phyloP scores from a whole-genome alignment of 179 eudicot genomes.

The Silene coronaria region DNA sequence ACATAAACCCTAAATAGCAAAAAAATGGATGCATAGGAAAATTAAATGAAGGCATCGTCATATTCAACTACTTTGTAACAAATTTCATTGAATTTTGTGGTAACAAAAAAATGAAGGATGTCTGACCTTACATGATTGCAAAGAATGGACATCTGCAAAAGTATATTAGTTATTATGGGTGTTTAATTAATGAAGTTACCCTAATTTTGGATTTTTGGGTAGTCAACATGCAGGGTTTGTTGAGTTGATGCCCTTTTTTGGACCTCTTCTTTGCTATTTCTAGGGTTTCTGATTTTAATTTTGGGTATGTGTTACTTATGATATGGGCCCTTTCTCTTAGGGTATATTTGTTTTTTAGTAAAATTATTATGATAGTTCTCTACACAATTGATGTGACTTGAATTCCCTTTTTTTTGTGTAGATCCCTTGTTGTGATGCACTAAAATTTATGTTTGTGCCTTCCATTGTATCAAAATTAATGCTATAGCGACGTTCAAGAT shows the following conservation, averaged over 20 bases:
- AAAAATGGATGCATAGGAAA: slow-evolving; percentile 14
- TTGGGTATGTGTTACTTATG: not conserved
- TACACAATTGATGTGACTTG: not conserved
- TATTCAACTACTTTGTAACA: slow-evolving; percentile 37
- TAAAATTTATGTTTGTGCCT: not conserved
- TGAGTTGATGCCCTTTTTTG: slow-evolving; percentile 23
- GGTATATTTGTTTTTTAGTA: slow-evolving; percentile 12
- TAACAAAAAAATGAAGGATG: slow-evolving; percentile 9
- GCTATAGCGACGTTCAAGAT: not conserved
- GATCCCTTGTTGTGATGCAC: slow-evolving; percentile 8
- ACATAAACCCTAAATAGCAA: slow-evolving; percentile 27
- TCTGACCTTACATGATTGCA: slow-evolving; percentile 21
- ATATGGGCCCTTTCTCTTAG: slow-evolving; percentile 14
- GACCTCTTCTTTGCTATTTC: slow-evolving; percentile 21
- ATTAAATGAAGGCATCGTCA: slow-evolving; percentile 34
- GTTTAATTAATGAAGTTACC: slow-evolving; percentile 12
- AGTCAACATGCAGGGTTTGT: slow-evolving; percentile 30
- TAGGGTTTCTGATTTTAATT: slow-evolving; percentile 17
- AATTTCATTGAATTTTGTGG: slow-evolving; percentile 24
- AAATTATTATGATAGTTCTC: slow-evolving; percentile 1
- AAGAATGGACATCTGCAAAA: slow-evolving; percentile 22
- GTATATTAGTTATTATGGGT: slow-evolving; percentile 8
- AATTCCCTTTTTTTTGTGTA: not conserved
- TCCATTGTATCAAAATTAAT: not conserved
- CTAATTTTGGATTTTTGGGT: slow-evolving; percentile 14